Percentiles rank a stretch among this genome's conserved stretches.
Evolutionary conservation across 2,329 filamentous ascomycete genomes (phyloP).

Genomic region (Rhynchosporium agropyri): DNA sequence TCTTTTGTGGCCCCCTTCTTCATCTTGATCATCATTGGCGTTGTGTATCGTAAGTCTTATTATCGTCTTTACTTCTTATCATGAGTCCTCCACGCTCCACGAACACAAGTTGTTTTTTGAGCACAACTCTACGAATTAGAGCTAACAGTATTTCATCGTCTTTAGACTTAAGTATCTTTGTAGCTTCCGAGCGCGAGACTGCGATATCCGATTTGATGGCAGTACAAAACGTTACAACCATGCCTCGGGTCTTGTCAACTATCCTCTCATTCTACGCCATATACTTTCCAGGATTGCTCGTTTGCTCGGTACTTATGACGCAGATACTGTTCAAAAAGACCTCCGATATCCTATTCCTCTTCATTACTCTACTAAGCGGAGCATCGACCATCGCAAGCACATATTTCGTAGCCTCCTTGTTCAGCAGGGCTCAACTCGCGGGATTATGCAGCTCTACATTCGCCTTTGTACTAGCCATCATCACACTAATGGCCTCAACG

Average conservation of each 20-base stretch:
- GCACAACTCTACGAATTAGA: not conserved
- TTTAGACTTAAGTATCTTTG: constrained; percentile 32
- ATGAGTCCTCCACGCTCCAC: not conserved
- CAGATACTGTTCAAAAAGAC: constrained; percentile 35
- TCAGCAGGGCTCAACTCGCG: constrained; percentile 64
- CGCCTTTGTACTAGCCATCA: constrained; percentile 60
- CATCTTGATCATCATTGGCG: constrained; percentile 37
- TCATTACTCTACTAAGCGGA: constrained; percentile 32
- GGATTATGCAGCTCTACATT: constrained; percentile 64
- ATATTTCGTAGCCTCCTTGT: constrained; percentile 60
- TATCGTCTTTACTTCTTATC: not conserved
- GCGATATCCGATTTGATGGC: constrained; percentile 36
- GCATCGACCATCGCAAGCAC: constrained; percentile 29
- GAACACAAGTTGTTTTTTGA: not conserved
- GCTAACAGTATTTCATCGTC: too few relatives aligned
- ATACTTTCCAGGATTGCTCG: constrained; percentile 36
- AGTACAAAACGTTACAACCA: constrained; percentile 35
- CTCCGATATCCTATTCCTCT: constrained; percentile 35
- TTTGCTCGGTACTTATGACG: constrained; percentile 34
- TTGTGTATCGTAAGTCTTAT: constrained; percentile 29
- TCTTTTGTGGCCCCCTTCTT: constrained; percentile 34
- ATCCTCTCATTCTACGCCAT: constrained; percentile 34
- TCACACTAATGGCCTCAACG: constrained; percentile 54
- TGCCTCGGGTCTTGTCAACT: constrained; percentile 35
- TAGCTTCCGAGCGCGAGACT: constrained; percentile 36